A percentile compares a stretch with the other conserved stretches of the same genome.
Evolutionary conservation across 177 flowering plant species (phyloP).

Genomic region (Vitis hybrid): DNA sequence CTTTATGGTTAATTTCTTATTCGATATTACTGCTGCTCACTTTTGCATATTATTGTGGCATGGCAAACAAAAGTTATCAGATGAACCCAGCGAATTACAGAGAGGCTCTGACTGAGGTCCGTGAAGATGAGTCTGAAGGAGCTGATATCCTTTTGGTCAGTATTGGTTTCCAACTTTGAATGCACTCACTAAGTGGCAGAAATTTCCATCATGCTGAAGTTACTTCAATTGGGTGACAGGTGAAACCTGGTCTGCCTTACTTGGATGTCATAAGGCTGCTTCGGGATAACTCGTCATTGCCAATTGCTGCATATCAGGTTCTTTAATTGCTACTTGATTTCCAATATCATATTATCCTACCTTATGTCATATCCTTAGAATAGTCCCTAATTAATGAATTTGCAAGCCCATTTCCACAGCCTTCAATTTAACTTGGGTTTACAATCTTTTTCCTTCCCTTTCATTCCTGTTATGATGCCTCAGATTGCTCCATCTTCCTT

Average conservation of each 20-base stretch:
- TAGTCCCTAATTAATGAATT: too few relatives aligned
- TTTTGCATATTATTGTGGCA: constrained; percentile 15
- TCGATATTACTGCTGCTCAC: constrained; percentile 12
- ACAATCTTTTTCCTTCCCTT: too few relatives aligned
- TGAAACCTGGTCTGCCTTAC: constrained; percentile 94
- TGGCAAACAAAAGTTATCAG: constrained; percentile 65
- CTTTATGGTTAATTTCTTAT: neutral
- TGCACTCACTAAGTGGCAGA: neutral
- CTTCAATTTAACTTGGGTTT: too few relatives aligned
- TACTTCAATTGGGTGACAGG: constrained; percentile 40
- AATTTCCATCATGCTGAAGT: constrained; percentile 1
- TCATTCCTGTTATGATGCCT: too few relatives aligned
- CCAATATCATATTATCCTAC: neutral
- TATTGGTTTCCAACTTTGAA: constrained; percentile 5
- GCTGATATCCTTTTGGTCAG: constrained; percentile 93
- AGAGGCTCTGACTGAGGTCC: constrained; percentile 81
- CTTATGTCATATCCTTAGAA: neutral
- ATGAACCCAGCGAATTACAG: constrained; percentile 98
- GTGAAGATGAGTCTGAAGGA: constrained; percentile 89
- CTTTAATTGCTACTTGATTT: neutral
- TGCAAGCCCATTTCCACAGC: too few relatives aligned
- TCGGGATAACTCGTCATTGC: constrained; percentile 74
- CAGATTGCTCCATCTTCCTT: neutral
- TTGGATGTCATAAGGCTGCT: constrained; percentile 89
- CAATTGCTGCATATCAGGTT: constrained; percentile 99